Conservation (phyloP, 2,329 filamentous ascomycete species). For the Sporothrix curviconia region DNA sequence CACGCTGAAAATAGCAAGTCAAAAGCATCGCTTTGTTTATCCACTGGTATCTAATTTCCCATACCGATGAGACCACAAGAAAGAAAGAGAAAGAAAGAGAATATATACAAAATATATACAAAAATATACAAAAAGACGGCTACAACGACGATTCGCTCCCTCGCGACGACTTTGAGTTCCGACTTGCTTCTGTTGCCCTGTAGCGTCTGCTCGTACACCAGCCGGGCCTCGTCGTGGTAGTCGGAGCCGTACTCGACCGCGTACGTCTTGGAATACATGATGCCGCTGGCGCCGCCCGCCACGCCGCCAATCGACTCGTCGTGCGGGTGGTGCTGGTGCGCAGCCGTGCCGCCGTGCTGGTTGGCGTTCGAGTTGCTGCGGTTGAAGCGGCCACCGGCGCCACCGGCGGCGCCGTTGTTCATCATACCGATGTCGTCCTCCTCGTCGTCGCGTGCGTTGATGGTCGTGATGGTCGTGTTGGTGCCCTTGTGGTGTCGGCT, state of each 20-base stretch:
- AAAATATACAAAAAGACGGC: background rate
- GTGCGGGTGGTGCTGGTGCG: background rate
- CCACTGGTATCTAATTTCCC: background rate
- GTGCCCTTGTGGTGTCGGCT: constrained; percentile 7
- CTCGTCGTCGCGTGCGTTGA: background rate
- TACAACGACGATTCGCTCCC: constrained; percentile 13
- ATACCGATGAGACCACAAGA: too few relatives aligned
- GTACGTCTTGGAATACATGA: constrained; percentile 18
- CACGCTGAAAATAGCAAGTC: too few relatives aligned
- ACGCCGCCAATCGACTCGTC: background rate
- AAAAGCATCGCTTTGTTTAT: background rate
- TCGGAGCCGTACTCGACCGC: constrained; percentile 17
- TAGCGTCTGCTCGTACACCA: constrained; percentile 9
- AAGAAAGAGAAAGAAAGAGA: too few relatives aligned
- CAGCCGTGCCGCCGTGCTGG: background rate
- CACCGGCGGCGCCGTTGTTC: background rate
- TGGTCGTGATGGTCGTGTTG: constrained; percentile 12
- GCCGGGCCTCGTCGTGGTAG: constrained; percentile 17
- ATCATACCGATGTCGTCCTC: constrained; percentile 1
- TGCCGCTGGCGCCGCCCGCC: constrained; percentile 9
- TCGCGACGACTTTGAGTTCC: constrained; percentile 7
- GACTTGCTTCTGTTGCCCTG: constrained; percentile 7
- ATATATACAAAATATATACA: background rate
- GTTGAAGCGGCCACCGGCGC: background rate
- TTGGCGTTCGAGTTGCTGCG: background rate